Conservation (phyloP, 805 yeast genomes). For the Candida ficus region DNA sequence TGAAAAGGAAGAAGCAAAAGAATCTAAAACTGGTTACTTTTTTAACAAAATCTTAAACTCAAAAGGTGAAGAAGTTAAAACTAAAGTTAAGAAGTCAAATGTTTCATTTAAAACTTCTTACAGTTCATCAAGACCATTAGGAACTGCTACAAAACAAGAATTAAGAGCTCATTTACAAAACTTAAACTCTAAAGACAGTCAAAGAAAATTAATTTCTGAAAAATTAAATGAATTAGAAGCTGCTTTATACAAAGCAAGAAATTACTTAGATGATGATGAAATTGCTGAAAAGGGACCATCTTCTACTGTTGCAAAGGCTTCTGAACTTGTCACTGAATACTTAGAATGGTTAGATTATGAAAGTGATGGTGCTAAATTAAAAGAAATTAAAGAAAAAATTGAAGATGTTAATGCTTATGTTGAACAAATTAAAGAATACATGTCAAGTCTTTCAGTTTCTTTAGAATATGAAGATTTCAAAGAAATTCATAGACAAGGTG, state of each 20-base stretch:
- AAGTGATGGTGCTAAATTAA: constrained; percentile 43
- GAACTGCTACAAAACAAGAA: constrained; percentile 39
- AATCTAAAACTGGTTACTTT: constrained; percentile 11
- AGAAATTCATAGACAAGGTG: constrained; percentile 38
- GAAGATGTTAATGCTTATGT: constrained; percentile 22
- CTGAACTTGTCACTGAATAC: constrained; percentile 37
- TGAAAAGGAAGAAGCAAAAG: constrained; percentile 4
- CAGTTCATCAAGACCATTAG: constrained; percentile 42
- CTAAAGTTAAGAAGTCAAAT: constrained; percentile 19
- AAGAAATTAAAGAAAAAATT: constrained; percentile 33
- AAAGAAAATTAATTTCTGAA: constrained; percentile 49
- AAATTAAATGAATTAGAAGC: constrained; percentile 67
- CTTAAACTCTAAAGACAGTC: constrained; percentile 51
- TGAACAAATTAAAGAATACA: constrained; percentile 31
- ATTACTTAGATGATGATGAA: constrained; percentile 49
- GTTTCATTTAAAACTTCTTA: constrained; percentile 28
- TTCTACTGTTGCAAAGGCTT: constrained; percentile 32
- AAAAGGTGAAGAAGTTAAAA: constrained; percentile 18
- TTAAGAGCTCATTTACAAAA: constrained; percentile 44
- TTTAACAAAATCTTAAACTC: constrained; percentile 16
- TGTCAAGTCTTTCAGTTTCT: constrained; percentile 41
- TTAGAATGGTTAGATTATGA: constrained; percentile 80
- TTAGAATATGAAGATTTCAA: constrained; percentile 42
- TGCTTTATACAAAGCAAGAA: constrained; percentile 63
- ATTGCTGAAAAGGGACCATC: constrained; percentile 37